Conservation (phyloP, 768 basidiomycete species). For the Rhodosporidiobolus sp. region DNA sequence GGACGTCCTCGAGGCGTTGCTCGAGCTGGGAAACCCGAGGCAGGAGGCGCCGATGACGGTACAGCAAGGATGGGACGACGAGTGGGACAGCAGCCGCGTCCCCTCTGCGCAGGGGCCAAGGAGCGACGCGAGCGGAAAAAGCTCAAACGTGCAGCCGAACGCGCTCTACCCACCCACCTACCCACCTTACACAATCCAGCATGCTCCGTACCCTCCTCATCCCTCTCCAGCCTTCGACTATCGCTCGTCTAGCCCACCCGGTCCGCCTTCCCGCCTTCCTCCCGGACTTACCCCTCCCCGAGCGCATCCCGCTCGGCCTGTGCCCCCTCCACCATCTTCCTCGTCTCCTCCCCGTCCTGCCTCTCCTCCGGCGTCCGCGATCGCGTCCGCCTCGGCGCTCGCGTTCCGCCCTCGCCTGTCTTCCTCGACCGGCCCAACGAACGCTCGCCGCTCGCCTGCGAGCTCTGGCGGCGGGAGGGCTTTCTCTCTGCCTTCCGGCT, state of each 20-base stretch:
- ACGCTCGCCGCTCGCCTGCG: background rate
- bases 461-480: background rate
- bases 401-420: background rate
- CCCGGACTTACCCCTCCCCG: background rate
- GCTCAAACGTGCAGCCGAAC: too few species aligned
- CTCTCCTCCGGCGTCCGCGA: background rate
- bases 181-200: too few species aligned
- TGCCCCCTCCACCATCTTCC: too few species aligned
- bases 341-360: background rate
- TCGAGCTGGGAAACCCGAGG: background rate
- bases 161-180: too few species aligned
- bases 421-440: background rate
- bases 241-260: too few species aligned
- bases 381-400: background rate
- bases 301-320: too few species aligned
- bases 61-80: too few species aligned
- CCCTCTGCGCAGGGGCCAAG: too few species aligned
- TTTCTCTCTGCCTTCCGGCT: background rate
- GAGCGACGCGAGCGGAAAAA: too few species aligned
- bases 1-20: background rate
- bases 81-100: background rate
- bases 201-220: too few species aligned
- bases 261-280: background rate
- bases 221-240: too few species aligned
- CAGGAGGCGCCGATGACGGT: too few species aligned